Evolutionary conservation across 2,329 filamentous ascomycete genomes (phyloP), one percentile per base, ranked within the genome.

Genomic region (Alternaria hordeiaustralica): DNA sequence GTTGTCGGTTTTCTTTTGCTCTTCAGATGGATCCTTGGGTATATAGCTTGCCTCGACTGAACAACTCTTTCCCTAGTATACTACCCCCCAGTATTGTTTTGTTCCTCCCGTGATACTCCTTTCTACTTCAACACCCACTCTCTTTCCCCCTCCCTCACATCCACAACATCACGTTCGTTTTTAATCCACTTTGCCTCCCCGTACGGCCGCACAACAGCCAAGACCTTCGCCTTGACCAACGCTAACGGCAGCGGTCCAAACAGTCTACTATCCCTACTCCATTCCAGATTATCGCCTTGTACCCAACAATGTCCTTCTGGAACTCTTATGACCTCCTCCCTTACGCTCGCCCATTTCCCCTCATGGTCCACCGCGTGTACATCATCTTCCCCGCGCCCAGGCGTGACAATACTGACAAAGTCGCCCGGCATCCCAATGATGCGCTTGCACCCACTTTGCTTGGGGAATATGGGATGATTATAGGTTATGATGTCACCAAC

Each of bases 241-340:
- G 88, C 95, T 75, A 99, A 82, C 1, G 96, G 96, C 26, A 99
- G 78, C 0, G 96, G 93, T 0, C 96, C 96, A 82, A 91, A 97
- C 44, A 89, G 84, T 65, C 96, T 89, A 46, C 94, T 97, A 82
- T 99, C 96, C 68, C 93, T 85, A 23, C 94, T 97, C 73, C 88
- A 91, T 4, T 88, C 85, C 65, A 97, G 76, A 79, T 98, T 98
- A 80, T 99, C 96, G 3, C 96, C 96, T 3, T 89, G 88, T 7
- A 97, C 84, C 88, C 93, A 98, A 74, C 94, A 96, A 83, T 99
- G 96, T 2, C 96, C 96, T 75, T 92, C 85, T 0, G 96, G 96
- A 15, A 99, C 92, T 84, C 92, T 89, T 18, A 93, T 85, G 87
- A 92, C 90, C 54, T 72, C 70, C 45, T 79, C 76, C 43, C 63